These are phyloP conservation scores for Collariella sp. DNA, from an alignment of 495 filamentous ascomycete genomes.

Conservation along the genomic window DNA sequence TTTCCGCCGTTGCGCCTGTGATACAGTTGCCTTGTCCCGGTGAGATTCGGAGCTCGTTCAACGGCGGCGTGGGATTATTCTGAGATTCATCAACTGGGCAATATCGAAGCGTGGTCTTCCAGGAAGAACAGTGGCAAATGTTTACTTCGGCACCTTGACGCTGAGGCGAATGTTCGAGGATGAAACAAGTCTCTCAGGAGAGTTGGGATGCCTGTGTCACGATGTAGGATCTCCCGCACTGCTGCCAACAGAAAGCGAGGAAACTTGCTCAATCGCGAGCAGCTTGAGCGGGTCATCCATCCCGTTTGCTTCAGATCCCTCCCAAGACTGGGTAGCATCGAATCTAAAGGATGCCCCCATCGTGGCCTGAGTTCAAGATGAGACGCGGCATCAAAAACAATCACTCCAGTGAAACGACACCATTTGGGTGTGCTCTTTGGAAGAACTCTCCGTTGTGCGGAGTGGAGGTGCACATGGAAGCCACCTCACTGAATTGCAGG, in stretches of 20 bases:
- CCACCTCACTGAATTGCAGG: too few species aligned
- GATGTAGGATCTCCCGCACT: background rate
- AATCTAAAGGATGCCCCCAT: too few species aligned
- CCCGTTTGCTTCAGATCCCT: background rate
- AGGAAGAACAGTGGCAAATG: background rate
- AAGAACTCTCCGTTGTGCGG: too few species aligned
- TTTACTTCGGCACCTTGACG: background rate
- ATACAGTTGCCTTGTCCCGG: background rate
- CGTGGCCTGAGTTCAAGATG: too few species aligned
- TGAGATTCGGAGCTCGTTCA: too few species aligned
- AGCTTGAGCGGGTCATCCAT: background rate
- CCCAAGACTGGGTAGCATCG: background rate
- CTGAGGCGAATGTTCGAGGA: background rate
- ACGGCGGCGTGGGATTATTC: background rate
- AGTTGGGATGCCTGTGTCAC: background rate
- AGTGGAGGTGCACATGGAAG: too few species aligned
- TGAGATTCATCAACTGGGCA: too few species aligned
- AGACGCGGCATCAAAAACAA: too few species aligned
- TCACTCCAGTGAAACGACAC: too few species aligned
- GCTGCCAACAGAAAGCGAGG: background rate
- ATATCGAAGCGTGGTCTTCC: background rate
- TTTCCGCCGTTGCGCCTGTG: background rate
- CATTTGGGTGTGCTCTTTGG: too few species aligned
- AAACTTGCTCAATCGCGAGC: slow-evolving; percentile 7
- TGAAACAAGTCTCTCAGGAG: background rate